Base-by-base conservation (phyloP, 306 rosid genomes). In the Morella rubra region DNA sequence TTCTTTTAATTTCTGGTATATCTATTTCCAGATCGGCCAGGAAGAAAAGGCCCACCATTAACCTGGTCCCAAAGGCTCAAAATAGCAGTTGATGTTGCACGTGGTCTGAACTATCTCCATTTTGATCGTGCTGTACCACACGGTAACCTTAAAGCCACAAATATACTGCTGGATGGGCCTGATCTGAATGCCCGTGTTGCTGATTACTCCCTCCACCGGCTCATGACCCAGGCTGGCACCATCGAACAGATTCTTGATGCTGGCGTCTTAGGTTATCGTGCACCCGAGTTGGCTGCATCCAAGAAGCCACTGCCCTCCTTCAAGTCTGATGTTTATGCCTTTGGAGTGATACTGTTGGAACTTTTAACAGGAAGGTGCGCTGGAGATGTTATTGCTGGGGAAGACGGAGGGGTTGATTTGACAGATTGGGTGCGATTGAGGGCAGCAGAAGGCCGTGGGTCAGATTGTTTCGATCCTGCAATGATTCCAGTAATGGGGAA, bases 71-170 rank as follows among this genome's bases (percentile, higher is more conserved):
- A 93, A 75, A 88, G 98, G 86, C 98, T 96, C 82, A 96, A 91
- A 84, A 88, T 96, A 76, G 96, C 98, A 4, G 99, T 96, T 51
- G 99, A 96, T 74, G 91, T 96, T 54, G 97, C 98, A 72, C 99
- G 99, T 42, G 99, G 99, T 79, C 91, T 96, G 84, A 96, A 96
- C 96, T 96, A 96, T 89, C 99, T 96, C 89, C 99, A 96, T 83
- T 96, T 96, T 32, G 99, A 96, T 75, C 97, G 99, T 27, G 99
- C 97, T n/a, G 84, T 96, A 77, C 99, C 99, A 0, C 99, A 96
- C 0, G 99, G 99, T 32, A 93, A 96, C 87, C 91, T 96, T 6
- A 96, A 96, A 76, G 97, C 98, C 68, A 87, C 99, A 71, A 96
- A 96, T 65, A 83, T 96, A 60, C 83, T 96, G 79, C 77, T 96